Evolutionary conservation across 2,329 filamentous ascomycete genomes (phyloP).

Genomic region (Penicillium aurantiogriseum): DNA sequence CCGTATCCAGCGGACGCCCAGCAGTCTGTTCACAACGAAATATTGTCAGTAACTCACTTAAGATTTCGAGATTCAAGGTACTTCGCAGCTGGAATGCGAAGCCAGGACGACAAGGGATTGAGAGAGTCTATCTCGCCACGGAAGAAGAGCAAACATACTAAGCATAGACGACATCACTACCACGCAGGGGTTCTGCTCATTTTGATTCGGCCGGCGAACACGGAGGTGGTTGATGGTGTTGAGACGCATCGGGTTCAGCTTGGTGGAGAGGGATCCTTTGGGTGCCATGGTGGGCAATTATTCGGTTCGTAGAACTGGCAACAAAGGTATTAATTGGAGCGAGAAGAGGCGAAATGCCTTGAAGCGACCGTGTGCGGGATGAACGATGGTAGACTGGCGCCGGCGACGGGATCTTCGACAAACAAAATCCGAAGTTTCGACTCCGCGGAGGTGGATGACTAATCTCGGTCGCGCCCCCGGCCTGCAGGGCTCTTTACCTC

Average conservation of each 20-base stretch:
- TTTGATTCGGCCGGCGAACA: slow-evolving; percentile 62
- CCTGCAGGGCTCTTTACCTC: background rate
- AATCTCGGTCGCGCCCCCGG: slow-evolving; percentile 11
- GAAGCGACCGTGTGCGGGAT: slow-evolving; percentile 12
- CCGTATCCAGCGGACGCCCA: slow-evolving; percentile 49
- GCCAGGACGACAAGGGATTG: background rate
- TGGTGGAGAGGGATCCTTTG: slow-evolving; percentile 44
- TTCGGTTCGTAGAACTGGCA: background rate
- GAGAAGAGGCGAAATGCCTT: slow-evolving; percentile 4
- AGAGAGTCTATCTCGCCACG: background rate
- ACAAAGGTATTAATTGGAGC: background rate
- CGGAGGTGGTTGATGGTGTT: slow-evolving; percentile 56
- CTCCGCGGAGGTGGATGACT: slow-evolving; percentile 37
- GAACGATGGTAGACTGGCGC: slow-evolving; percentile 9
- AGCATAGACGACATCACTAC: slow-evolving; percentile 66
- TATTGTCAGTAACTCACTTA: slow-evolving; percentile 11
- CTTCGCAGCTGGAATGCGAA: background rate
- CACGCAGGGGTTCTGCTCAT: slow-evolving; percentile 63
- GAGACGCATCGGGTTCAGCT: slow-evolving; percentile 46
- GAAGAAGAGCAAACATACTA: slow-evolving; percentile 49
- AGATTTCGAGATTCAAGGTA: background rate
- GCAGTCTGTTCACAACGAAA: slow-evolving; percentile 37
- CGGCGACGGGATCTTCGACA: slow-evolving; percentile 12
- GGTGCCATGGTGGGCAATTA: slow-evolving; percentile 39
- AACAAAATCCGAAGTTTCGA: slow-evolving; percentile 24